Evolutionary conservation across 306 rosid genomes (phyloP).

Genomic region (Trifolium pratense): DNA sequence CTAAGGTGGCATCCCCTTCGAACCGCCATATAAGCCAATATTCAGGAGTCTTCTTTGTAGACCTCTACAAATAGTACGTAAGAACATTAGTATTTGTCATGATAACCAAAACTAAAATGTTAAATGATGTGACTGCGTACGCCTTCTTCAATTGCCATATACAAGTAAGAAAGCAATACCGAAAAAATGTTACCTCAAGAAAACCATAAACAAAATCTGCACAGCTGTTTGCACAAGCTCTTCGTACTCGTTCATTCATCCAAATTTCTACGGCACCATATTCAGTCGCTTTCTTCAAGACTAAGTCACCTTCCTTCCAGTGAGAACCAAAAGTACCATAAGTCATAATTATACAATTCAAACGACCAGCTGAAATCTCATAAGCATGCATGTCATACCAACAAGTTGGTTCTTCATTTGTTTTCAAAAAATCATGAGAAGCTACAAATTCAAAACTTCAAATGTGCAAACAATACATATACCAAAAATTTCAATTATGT

Average conservation of each 20-base stretch:
- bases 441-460: conserved; percentile 4
- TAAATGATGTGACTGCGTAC: conserved; percentile 29
- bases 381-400: not conserved
- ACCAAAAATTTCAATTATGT: too few species aligned
- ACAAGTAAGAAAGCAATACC: conserved; percentile 39
- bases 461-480: not conserved
- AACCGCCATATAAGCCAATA: conserved; percentile 95
- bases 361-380: conserved; percentile 25
- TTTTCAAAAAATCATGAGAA: conserved; percentile 3
- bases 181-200: conserved; percentile 68
- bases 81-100: conserved; percentile 34
- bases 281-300: conserved; percentile 91
- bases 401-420: conserved; percentile 7
- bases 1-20: conserved; percentile 84
- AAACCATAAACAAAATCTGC: conserved; percentile 90
- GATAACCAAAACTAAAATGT: conserved; percentile 25
- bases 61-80: conserved; percentile 56
- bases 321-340: conserved; percentile 45
- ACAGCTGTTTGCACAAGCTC: conserved; percentile 94
- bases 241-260: conserved; percentile 97
- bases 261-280: conserved; percentile 97
- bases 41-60: conserved; percentile 71
- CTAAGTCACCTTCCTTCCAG: conserved; percentile 88
- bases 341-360: conserved; percentile 39
- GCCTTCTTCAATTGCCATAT: conserved; percentile 6